Percentiles rank a stretch among this genome's conserved stretches.
Evolutionary conservation across 2,329 filamentous ascomycete species (phyloP).

Genomic region (Teratosphaeria viscida): DNA sequence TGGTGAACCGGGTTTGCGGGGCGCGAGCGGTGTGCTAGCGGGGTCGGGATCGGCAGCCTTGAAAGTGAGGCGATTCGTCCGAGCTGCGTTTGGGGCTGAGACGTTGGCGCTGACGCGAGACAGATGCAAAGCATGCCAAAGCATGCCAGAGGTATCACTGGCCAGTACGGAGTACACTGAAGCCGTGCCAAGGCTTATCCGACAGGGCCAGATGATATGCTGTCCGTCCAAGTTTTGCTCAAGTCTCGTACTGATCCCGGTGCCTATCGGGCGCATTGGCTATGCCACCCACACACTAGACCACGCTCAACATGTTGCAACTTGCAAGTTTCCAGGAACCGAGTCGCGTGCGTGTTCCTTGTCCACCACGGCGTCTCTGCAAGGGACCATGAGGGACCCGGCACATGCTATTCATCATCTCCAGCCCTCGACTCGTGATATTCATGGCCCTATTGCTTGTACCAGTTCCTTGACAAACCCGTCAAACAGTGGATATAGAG

Average conservation of each 20-base stretch:
- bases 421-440: background rate
- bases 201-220: too few species aligned
- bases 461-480: constrained; percentile 39
- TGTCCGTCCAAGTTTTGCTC: too few species aligned
- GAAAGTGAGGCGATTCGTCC: background rate
- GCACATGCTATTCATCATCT: background rate
- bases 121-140: background rate
- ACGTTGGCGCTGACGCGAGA: background rate
- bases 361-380: too few species aligned
- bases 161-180: too few species aligned
- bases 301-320: too few species aligned
- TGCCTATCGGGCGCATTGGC: too few species aligned
- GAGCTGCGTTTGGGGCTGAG: background rate
- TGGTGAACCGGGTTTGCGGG: background rate
- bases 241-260: too few species aligned
- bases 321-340: too few species aligned
- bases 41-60: background rate
- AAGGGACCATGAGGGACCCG: too few species aligned
- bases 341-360: too few species aligned
- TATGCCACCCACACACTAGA: too few species aligned
- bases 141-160: background rate
- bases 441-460: background rate
- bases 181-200: too few species aligned
- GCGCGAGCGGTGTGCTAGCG: background rate
- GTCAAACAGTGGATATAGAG: constrained; percentile 57